Percentiles rank a stretch among this genome's conserved stretches.
phyloP scores from a whole-genome alignment of 2,329 filamentous ascomycete species.

The Monosporascus sp. region DNA sequence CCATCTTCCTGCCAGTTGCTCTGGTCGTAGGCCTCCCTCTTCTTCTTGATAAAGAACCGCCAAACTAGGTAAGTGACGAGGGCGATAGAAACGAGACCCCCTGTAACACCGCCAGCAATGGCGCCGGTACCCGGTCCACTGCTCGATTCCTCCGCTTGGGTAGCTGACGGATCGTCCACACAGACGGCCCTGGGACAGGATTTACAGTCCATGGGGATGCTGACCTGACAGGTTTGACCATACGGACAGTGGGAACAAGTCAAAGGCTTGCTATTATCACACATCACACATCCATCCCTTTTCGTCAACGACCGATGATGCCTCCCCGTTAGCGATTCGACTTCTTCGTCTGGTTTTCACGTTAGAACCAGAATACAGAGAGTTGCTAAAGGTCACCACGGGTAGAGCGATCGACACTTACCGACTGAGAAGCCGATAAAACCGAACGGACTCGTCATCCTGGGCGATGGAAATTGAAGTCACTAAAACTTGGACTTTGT shows the following conservation, averaged over 20 bases:
- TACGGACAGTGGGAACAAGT: constrained; percentile 41
- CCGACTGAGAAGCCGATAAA: constrained; percentile 23
- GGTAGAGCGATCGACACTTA: constrained; percentile 10
- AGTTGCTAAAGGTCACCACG: neutral
- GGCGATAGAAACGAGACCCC: constrained; percentile 72
- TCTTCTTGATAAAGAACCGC: constrained; percentile 80
- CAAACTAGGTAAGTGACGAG: constrained; percentile 75
- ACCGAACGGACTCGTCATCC: constrained; percentile 22
- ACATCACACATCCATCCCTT: constrained; percentile 37
- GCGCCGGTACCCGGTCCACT: constrained; percentile 67
- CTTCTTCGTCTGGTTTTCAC: constrained; percentile 15
- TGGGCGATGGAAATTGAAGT: constrained; percentile 1
- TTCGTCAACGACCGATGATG: constrained; percentile 9
- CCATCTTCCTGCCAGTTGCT: constrained; percentile 48
- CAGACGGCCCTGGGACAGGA: constrained; percentile 45
- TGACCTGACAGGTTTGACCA: constrained; percentile 39
- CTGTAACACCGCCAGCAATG: constrained; percentile 87
- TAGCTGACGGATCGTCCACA: constrained; percentile 22
- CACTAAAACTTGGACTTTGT: too few relatives aligned
- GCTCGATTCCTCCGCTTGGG: constrained; percentile 6
- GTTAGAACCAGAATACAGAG: neutral
- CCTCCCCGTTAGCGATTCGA: constrained; percentile 29
- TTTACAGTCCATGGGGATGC: constrained; percentile 38
- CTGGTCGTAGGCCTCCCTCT: constrained; percentile 57
- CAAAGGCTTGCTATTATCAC: constrained; percentile 31